Percentiles rank a stretch among this genome's conserved stretches.
phyloP scores from a whole-genome alignment of 2,329 filamentous ascomycete genomes.

The Penicillium hesseltinei region DNA sequence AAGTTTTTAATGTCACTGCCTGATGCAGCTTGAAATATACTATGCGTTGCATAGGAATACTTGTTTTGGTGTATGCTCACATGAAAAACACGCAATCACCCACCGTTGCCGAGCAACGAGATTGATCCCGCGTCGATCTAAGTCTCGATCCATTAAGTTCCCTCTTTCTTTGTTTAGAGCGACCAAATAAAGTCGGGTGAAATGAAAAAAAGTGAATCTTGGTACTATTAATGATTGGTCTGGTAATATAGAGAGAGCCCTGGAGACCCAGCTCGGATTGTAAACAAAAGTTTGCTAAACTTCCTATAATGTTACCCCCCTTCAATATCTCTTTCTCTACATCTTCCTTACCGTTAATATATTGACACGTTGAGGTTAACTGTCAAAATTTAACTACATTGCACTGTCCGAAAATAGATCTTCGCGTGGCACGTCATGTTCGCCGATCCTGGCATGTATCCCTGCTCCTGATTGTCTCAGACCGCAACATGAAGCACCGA shows the following conservation, averaged over 20 bases:
- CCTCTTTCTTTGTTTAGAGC: constrained; percentile 15
- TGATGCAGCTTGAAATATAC: neutral
- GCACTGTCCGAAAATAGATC: constrained; percentile 3
- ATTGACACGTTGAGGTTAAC: neutral
- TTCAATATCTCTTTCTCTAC: neutral
- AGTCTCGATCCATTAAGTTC: constrained; percentile 16
- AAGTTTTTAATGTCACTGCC: neutral
- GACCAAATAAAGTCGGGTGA: constrained; percentile 6
- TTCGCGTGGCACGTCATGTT: constrained; percentile 25
- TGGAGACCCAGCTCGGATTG: neutral
- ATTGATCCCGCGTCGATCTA: constrained; percentile 17
- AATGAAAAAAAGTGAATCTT: neutral
- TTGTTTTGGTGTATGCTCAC: too few relatives aligned
- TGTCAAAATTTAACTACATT: constrained; percentile 1
- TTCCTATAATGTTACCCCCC: neutral
- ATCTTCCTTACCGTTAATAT: neutral
- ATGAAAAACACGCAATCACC: constrained; percentile 5
- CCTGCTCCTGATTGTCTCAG: constrained; percentile 25
- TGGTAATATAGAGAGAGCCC: neutral
- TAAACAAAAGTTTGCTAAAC: constrained; percentile 6
- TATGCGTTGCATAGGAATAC: constrained; percentile 4
- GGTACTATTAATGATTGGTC: constrained; percentile 14
- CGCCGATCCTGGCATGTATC: constrained; percentile 27
- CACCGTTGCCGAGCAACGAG: constrained; percentile 22
- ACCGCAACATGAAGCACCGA: constrained; percentile 19